Conservation (phyloP, 108 stramenopile genomes). For the Nitzschia sp. region DNA sequence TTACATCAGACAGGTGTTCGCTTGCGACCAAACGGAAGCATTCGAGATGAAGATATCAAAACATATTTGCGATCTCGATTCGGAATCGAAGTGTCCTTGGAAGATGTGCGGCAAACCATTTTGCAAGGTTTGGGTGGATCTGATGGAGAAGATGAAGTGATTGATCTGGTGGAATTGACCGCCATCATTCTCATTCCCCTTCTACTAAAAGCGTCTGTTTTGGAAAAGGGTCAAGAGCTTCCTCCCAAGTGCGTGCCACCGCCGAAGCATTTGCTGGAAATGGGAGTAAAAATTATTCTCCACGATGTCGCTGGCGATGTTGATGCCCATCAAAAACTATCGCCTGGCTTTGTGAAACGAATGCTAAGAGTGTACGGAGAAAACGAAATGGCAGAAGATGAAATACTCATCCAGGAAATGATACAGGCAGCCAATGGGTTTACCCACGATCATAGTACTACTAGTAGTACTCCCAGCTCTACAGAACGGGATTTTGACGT, state of each 20-base stretch:
- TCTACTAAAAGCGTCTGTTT: slow-evolving; percentile 44
- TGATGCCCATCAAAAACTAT: slow-evolving; percentile 22
- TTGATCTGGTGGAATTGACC: slow-evolving; percentile 57
- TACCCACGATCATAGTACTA: too few species aligned
- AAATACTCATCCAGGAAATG: slow-evolving; percentile 51
- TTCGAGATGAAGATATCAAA: slow-evolving; percentile 45
- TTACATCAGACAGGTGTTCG: slow-evolving; percentile 34
- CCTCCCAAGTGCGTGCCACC: slow-evolving; percentile 8
- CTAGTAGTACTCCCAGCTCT: not conserved
- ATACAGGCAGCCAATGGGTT: slow-evolving; percentile 25
- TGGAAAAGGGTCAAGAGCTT: slow-evolving; percentile 7
- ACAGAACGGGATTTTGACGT: not conserved
- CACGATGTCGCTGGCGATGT: slow-evolving; percentile 45
- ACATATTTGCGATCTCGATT: slow-evolving; percentile 53
- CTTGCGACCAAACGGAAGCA: slow-evolving; percentile 5
- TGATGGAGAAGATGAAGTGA: slow-evolving; percentile 22
- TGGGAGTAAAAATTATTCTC: slow-evolving; percentile 49
- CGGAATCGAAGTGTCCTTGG: slow-evolving; percentile 51
- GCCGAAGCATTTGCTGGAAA: slow-evolving; percentile 39
- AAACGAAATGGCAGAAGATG: slow-evolving; percentile 43
- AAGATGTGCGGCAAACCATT: slow-evolving; percentile 46
- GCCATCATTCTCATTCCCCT: slow-evolving; percentile 56
- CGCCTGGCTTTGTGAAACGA: slow-evolving; percentile 29
- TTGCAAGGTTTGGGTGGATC: slow-evolving; percentile 46
- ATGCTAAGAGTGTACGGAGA: slow-evolving; percentile 56